Percentiles rank a stretch among this genome's conserved stretches.
phyloP scores from a whole-genome alignment of 345 rosid genomes.

The Rhodomyrtus tomentosa region DNA sequence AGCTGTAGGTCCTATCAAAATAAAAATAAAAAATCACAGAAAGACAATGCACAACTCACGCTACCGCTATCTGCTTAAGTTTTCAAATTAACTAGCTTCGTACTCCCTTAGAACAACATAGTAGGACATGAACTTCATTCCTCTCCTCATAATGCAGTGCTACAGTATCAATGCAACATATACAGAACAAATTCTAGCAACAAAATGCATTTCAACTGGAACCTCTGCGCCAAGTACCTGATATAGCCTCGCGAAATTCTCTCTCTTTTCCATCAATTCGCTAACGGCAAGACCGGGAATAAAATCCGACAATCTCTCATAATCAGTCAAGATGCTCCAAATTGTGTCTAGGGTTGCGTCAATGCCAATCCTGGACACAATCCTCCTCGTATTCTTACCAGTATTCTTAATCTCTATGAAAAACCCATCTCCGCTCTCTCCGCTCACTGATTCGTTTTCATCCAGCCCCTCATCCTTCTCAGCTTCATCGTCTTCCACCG shows the following conservation, averaged over 20 bases:
- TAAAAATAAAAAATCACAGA: background rate
- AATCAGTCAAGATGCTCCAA: conserved; percentile 73
- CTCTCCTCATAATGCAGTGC: background rate
- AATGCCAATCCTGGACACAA: conserved; percentile 58
- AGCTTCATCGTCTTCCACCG: conserved; percentile 1
- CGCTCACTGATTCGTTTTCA: conserved; percentile 25
- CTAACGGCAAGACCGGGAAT: conserved; percentile 78
- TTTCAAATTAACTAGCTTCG: background rate
- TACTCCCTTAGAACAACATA: background rate
- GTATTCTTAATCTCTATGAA: conserved; percentile 44
- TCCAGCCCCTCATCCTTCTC: conserved; percentile 8
- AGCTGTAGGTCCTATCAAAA: background rate
- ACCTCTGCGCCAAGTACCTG: conserved; percentile 24
- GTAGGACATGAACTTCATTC: background rate
- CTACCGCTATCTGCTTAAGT: background rate
- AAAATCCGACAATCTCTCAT: conserved; percentile 68
- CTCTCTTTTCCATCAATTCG: conserved; percentile 61
- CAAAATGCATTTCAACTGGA: background rate
- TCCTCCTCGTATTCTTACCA: conserved; percentile 53
- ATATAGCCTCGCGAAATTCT: conserved; percentile 56
- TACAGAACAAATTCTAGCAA: background rate
- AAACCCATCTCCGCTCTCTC: conserved; percentile 47
- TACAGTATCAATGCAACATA: background rate
- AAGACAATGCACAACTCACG: background rate
- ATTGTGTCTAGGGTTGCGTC: conserved; percentile 58